Evolutionary conservation across 345 rosid genomes (phyloP), one percentile per base, ranked within the genome.

Genomic region (Gossypioides kirkii): DNA sequence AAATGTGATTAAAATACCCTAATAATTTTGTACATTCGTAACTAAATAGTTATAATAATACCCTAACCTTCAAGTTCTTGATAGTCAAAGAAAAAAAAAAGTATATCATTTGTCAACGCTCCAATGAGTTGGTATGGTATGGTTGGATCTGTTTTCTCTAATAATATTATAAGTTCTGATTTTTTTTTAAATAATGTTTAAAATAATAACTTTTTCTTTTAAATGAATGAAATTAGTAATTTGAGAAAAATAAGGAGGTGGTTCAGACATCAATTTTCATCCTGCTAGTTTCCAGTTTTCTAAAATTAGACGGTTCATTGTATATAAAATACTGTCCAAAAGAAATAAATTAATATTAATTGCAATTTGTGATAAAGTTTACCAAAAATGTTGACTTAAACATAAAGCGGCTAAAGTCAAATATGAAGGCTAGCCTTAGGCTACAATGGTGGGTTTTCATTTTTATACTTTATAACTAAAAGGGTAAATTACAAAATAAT

Each of bases 351-450:
- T 13, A 46, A 14, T 46, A 67, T 60, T 13, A 58, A 58, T 23
- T 47, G 55, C 70, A 66, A 66, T 2, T 66, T 23, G 70, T 66
- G 4, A 14, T 67, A 25, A 67, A 67, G 71, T 67, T 67, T 14
- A 67, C 55, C 71, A 46, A 67, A 67, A 67, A 14, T 25, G 56
- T 47, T 67, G 56, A 67, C 56, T 67, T 46, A 25, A 13, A 23
- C 6, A 4, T 23, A 13, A 23, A 2, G 56, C 3, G 23, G 42
- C 42, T 14, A 67, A 67, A 67, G 71, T 67, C 71, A 67, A 47
- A 67, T 13, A 67, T 25, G 14, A 67, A 47, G 23, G 38, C 54
- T 45, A 66, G 9, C 54, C 18, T 66, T 66, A 45, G 54, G 32
- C 49, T 64, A 28, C 69, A 20, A 42, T 22, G n/a, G 6, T 5